Evolutionary conservation across 805 yeast species (phyloP).

Genomic region (Cyberlindnera petersonii): DNA sequence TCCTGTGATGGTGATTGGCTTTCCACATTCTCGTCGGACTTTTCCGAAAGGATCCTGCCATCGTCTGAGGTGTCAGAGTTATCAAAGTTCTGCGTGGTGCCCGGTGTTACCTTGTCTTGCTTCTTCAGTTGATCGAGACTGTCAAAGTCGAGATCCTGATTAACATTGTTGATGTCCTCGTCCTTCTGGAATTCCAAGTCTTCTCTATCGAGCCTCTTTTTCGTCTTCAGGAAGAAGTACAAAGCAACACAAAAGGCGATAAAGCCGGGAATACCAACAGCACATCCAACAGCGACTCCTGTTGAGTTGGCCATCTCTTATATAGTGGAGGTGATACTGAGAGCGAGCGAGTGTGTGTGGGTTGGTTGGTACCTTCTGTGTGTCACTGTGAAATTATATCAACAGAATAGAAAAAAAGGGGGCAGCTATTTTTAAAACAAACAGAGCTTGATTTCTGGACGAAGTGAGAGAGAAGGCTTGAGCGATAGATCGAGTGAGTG

Average conservation of each 20-base stretch:
- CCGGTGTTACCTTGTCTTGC: not conserved
- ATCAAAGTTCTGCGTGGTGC: constrained; percentile 1
- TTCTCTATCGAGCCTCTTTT: constrained; percentile 36
- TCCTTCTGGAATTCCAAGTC: constrained; percentile 29
- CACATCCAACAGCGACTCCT: constrained; percentile 46
- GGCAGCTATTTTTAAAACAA: too few relatives aligned
- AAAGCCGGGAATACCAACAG: constrained; percentile 49
- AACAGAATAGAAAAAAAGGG: too few relatives aligned
- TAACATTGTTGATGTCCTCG: constrained; percentile 33
- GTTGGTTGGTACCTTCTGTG: too few relatives aligned
- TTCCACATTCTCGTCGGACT: constrained; percentile 5
- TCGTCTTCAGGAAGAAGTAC: constrained; percentile 37
- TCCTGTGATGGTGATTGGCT: constrained; percentile 3
- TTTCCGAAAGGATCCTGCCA: constrained; percentile 11
- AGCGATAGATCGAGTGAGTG: too few relatives aligned
- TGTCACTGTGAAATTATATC: too few relatives aligned
- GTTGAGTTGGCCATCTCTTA: constrained; percentile 14
- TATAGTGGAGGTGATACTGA: not conserved
- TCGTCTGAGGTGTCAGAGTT: constrained; percentile 10
- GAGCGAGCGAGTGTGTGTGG: not conserved
- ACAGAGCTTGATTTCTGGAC: too few relatives aligned
- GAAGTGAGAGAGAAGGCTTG: too few relatives aligned
- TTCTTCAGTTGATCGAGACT: constrained; percentile 26
- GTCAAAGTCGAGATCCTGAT: constrained; percentile 33
- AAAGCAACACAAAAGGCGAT: constrained; percentile 34